Percentiles rank a stretch among this genome's conserved stretches.
Evolutionary conservation across 78 protist genomes (phyloP).

Genomic region (Mantamonas sphyraenae): DNA sequence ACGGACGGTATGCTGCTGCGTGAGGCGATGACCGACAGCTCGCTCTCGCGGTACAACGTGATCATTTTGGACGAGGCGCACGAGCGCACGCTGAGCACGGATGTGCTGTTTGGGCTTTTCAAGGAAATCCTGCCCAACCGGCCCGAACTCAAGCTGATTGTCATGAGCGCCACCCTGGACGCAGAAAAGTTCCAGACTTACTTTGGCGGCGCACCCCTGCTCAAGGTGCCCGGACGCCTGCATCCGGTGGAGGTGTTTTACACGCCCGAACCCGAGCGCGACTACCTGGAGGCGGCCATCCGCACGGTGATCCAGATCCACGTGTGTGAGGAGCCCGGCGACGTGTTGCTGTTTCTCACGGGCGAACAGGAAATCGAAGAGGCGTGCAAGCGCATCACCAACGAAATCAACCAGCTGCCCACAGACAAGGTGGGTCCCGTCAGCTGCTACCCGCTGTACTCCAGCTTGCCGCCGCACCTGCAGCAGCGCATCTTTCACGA

Average conservation of each 20-base stretch:
- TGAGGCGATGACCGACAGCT: slow-evolving; percentile 95
- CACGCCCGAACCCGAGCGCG: slow-evolving; percentile 86
- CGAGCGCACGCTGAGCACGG: slow-evolving; percentile 98
- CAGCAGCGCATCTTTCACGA: slow-evolving; percentile 84
- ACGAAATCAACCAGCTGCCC: no score
- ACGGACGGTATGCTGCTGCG: slow-evolving; percentile 98
- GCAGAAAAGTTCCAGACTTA: slow-evolving; percentile 92
- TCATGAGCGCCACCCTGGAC: slow-evolving; percentile 98
- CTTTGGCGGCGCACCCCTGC: slow-evolving; percentile 79
- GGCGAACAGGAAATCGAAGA: slow-evolving; percentile 69
- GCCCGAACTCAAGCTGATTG: slow-evolving; percentile 78
- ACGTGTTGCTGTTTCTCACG: slow-evolving; percentile 94
- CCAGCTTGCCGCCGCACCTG: slow-evolving; percentile 84
- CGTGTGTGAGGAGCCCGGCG: slow-evolving; percentile 83
- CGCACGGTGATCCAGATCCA: slow-evolving; percentile 87
- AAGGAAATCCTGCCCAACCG: slow-evolving; percentile 62
- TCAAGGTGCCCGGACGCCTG: slow-evolving; percentile 76
- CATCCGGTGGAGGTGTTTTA: slow-evolving; percentile 93
- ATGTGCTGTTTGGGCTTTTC: slow-evolving; percentile 91
- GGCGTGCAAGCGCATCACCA: slow-evolving; percentile 17
- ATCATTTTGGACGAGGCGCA: slow-evolving; percentile 99
- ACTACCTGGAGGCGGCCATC: slow-evolving; percentile 93
- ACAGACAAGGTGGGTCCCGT: slow-evolving; percentile 3
- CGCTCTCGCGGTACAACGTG: slow-evolving; percentile 53
- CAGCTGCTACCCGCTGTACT: slow-evolving; percentile 83